Conservation (phyloP, 352 stramenopile genomes). For the Pythium biforme region DNA sequence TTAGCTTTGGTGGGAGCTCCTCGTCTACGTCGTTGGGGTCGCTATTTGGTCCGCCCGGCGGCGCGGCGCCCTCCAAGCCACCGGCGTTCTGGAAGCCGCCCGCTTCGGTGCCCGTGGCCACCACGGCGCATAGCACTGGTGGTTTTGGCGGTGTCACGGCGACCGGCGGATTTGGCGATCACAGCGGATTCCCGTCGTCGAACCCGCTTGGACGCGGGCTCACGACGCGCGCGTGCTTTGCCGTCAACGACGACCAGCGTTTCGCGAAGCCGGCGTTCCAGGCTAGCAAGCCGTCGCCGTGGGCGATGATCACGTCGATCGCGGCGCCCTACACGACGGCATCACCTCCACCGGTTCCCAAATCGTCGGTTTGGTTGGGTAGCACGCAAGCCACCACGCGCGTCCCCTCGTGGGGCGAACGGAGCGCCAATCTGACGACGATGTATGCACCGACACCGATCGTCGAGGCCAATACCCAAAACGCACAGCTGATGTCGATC, state of each 20-base stretch:
- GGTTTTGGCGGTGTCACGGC: no score
- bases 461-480: background rate
- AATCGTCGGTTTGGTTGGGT: background rate
- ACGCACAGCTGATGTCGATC: background rate
- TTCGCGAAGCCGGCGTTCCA: conserved; percentile 12
- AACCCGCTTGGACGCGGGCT: conserved; percentile 9
- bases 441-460: background rate
- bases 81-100: background rate
- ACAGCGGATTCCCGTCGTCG: no score
- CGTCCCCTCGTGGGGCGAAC: background rate
- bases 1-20: no score
- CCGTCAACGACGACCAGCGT: conserved; percentile 19
- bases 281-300: background rate
- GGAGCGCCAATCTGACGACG: background rate
- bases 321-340: background rate
- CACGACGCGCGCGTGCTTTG: conserved; percentile 16
- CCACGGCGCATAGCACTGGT: no score
- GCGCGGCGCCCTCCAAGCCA: background rate
- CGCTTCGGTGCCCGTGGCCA: no score
- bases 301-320: background rate
- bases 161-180: no score
- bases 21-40: background rate
- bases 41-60: background rate
- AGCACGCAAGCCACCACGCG: background rate
- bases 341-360: background rate